Evolutionary conservation across 352 stramenopile species (phyloP), one percentile per base, ranked within the genome.

Genomic region (Phytophthora constricta): DNA sequence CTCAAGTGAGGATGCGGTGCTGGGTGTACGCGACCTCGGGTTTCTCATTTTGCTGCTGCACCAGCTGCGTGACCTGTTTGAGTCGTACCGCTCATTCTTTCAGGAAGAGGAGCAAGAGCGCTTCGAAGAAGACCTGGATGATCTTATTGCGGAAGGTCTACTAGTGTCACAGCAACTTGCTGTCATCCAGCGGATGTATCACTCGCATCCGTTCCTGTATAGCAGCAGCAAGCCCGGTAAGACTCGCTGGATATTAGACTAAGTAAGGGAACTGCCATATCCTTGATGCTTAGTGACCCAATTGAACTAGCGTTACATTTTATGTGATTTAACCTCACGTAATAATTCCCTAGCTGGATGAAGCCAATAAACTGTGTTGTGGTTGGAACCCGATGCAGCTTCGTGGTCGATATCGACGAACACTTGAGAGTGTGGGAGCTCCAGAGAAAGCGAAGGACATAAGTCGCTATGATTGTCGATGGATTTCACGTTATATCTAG

Each of bases 141-240:
- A 95, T 57, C 75, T 95, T 49, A 86, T 95, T 58, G 85, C 80
- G 28, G 84, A 95, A 47, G 84, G 85, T 1, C 53, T 92, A 25
- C 60, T 91, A 25, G 87, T 95, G 20, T 82, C 85, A 25, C 87
- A 95, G 72, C 87, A 93, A 54, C 74, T 95, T 16, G 86, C 85
- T 3, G 87, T 95, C 53, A 93, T 95, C 69, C 85, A 93, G 74
- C 87, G 87, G 68, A 95, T 95, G 87, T 90, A 93, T 64, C 87
- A 93, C 70, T 87, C 84, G 42, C 81, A 95, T 51, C 82, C 86
- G 64, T 93, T 95, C 60, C 68, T 95, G 43, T 81, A 91, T 53
- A 84, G 69, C 59, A 84, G 69, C 59, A 81, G 71, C 33, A 88
- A 87, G 59, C 46, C 70, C 20, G 66, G 43, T 47, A 79, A 73